Base-by-base conservation (phyloP, 2,329 filamentous ascomycete genomes). In the Hymenoscyphus salicellus region DNA sequence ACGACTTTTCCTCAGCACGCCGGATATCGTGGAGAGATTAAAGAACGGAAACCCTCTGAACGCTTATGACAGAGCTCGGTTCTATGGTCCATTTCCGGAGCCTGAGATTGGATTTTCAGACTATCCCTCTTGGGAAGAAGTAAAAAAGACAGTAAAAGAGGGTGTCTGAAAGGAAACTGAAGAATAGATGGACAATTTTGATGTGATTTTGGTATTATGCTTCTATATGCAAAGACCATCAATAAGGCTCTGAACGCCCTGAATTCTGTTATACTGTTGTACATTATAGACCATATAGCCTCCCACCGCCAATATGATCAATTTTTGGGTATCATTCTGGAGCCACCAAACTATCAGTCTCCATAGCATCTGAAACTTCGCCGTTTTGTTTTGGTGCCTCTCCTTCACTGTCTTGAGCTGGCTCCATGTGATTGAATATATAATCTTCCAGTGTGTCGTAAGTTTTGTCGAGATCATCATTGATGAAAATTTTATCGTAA, bases 401-500 rank as follows among this genome's bases (percentile, higher is more conserved):
- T 32, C 59, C 62, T n/a, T 67, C 63, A 16, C 46, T 36, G 32
- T 66, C 64, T 10, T 60, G 38, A 59, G 30, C 67, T 66, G n/a
- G 60, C 63, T 64, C 64, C 17, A 67, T 65, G 5, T 49, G 49
- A 46, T 65, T 68, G 71, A 84, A 80, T 11, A 85, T 78, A 68
- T 82, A 85, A 23, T 76, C 75, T 73, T 81, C 81, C 7, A 86
- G 77, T 65, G 79, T 75, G 61, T 80, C 75, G 69, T 80, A 84
- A 1, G 82, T 79, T 43, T 75, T 77, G 32, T 84, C 82, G 41
- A 84, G 66, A 65, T 84, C 79, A 64, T 82, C 82, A 63, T 84
- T 84, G 49, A 80, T 77, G 28, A 86, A 78, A 33, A 82, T 75
- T 68, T 79, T 80, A 64, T 86, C 83, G 69, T 85, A 83, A 4